Evolutionary conservation across 805 yeast species (phyloP).

Genomic region (Zygosaccharomyces gambellarensis): DNA sequence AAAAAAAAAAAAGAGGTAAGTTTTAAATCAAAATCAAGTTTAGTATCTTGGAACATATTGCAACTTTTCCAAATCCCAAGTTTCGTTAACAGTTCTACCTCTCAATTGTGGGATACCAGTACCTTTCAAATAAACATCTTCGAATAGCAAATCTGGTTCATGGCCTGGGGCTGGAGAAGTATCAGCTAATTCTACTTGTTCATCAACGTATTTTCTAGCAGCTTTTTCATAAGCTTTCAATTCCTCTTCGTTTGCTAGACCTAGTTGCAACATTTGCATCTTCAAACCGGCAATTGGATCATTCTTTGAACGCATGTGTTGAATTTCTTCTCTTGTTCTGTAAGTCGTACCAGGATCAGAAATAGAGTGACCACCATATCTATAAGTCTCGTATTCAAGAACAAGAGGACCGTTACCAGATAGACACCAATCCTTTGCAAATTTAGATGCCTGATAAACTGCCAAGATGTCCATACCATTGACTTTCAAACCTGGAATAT

Average conservation of each 20-base stretch:
- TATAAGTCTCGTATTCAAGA: constrained; percentile 94
- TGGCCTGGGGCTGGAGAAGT: constrained; percentile 94
- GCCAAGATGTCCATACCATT: constrained; percentile 99
- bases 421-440: constrained; percentile 93
- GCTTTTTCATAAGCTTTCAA: constrained; percentile 91
- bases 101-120: constrained; percentile 87
- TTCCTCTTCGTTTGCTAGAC: constrained; percentile 90
- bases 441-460: constrained; percentile 90
- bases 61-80: constrained; percentile 66
- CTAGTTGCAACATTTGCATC: constrained; percentile 74
- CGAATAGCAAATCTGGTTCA: constrained; percentile 87
- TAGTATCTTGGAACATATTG: constrained; percentile 4
- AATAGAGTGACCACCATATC: constrained; percentile 99
- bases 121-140: constrained; percentile 95
- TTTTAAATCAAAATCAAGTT: neutral
- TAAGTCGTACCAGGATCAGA: constrained; percentile 99
- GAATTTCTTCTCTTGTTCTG: constrained; percentile 99
- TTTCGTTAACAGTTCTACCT: constrained; percentile 95
- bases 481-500: constrained; percentile 96
- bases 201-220: constrained; percentile 92
- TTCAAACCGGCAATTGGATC: constrained; percentile 97
- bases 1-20: neutral
- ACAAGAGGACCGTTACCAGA: constrained; percentile 95
- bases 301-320: constrained; percentile 97
- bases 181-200: constrained; percentile 91